Evolutionary conservation across 257 asterid species (phyloP), one percentile per base, ranked within the genome.

Genomic region (Solanum gandarillasii): DNA sequence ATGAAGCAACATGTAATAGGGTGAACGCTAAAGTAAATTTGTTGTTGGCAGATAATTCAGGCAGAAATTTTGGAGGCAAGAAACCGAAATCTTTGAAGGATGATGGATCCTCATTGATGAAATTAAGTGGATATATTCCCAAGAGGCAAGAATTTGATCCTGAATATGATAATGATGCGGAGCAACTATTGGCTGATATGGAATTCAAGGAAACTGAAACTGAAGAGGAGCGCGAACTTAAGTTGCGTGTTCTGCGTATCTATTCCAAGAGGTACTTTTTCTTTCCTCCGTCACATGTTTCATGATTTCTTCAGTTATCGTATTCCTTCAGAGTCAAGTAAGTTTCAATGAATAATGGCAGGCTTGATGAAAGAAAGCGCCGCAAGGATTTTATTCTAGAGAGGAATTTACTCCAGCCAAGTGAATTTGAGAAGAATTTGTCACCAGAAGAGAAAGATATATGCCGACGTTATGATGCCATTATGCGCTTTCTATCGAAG

Each of bases 121-220:
- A 93, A 87, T 86, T 92, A 78, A 92, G 98, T 90, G 98, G 98
- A 76, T 96, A 95, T 93, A 94, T 94, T 87, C 89, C 89, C 6
- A 96, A 95, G 85, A 92, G 99, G 89, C 93, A 92, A 58, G 98
- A 96, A 83, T 96, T 96, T 90, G 99, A 96, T 88, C 92, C 93
- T 52, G 99, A 96, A 88, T 96, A 96, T 79, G 99, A 96, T 89
- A 95, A 94, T 88, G 98, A 96, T 84, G 99, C 99, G 21, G 99
- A 96, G 91, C 95, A 92, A 84, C 74, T 93, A 90, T 92, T 96
- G 88, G 98, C 98, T 60, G 99, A 96, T 87, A 95, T 96, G 98
- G 99, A 96, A 89, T 96, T 96, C 91, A 96, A 96, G 90, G 98
- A 95, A 81, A 91, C 90, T 52, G 99, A 96, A 88, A 90, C 95